Conservation (phyloP, 2,329 filamentous ascomycete genomes). For the Nothophoma quercina region DNA sequence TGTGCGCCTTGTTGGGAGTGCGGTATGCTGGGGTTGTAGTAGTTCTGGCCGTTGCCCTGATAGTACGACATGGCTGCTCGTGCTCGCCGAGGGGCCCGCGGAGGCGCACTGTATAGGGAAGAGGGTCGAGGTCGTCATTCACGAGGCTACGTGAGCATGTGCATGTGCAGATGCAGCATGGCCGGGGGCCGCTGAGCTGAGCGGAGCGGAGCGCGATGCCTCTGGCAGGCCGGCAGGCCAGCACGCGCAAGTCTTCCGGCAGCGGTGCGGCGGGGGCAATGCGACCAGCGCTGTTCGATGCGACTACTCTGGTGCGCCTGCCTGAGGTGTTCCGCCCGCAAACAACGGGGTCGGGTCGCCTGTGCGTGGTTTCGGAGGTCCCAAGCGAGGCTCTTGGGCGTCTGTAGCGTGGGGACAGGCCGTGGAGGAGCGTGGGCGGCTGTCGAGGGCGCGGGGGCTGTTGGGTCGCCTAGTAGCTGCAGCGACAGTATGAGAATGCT, state of each 20-base stretch:
- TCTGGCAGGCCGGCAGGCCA: slow-evolving; percentile 18
- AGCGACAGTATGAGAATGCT: background rate
- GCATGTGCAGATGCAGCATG: slow-evolving; percentile 47
- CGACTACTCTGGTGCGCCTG: slow-evolving; percentile 23
- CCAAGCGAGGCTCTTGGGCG: slow-evolving; percentile 26
- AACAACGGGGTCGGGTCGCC: slow-evolving; percentile 16
- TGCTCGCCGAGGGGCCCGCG: slow-evolving; percentile 19
- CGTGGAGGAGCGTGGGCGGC: slow-evolving; percentile 12
- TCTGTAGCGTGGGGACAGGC: slow-evolving; percentile 25
- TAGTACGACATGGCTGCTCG: slow-evolving; percentile 62
- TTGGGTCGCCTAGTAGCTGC: background rate
- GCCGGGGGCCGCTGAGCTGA: slow-evolving; percentile 37
- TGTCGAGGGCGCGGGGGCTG: background rate
- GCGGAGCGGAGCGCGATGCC: slow-evolving; percentile 23
- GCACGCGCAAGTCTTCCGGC: slow-evolving; percentile 14
- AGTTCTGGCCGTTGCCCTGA: slow-evolving; percentile 59
- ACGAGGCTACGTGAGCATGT: slow-evolving; percentile 45
- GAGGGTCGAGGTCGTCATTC: slow-evolving; percentile 41
- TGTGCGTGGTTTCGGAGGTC: slow-evolving; percentile 24
- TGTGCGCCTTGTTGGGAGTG: slow-evolving; percentile 51
- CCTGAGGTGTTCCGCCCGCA: slow-evolving; percentile 8
- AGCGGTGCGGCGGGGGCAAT: slow-evolving; percentile 7
- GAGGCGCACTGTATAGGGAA: slow-evolving; percentile 24
- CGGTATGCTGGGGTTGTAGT: slow-evolving; percentile 55
- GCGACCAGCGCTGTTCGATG: slow-evolving; percentile 21